phyloP scores from a whole-genome alignment of 2,329 filamentous ascomycete species.

The Cladosporium halotolerans region DNA sequence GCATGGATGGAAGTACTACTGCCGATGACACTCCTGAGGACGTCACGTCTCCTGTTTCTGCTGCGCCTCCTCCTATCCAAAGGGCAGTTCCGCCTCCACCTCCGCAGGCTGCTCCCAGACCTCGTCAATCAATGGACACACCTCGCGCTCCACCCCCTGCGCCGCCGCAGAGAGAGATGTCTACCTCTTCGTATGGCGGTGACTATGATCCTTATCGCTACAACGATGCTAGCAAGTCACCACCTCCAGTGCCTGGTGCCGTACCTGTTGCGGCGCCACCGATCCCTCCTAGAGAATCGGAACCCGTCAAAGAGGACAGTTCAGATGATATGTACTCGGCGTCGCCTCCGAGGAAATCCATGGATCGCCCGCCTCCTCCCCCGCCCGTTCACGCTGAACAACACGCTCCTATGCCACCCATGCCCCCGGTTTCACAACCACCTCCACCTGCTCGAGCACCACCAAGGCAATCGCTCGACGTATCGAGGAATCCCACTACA shows the following conservation, averaged over 20 bases:
- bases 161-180: slow-evolving; percentile 45
- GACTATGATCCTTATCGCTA: slow-evolving; percentile 65
- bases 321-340: slow-evolving; percentile 44
- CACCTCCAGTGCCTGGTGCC: slow-evolving; percentile 30
- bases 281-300: slow-evolving; percentile 25
- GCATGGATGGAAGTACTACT: slow-evolving; percentile 59
- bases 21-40: slow-evolving; percentile 46
- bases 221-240: slow-evolving; percentile 17
- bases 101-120: slow-evolving; percentile 42
- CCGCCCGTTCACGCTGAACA: slow-evolving; percentile 30
- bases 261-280: slow-evolving; percentile 29
- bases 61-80: slow-evolving; percentile 31
- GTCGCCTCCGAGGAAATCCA: slow-evolving; percentile 33
- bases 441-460: slow-evolving; percentile 43
- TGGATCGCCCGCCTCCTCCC: slow-evolving; percentile 30
- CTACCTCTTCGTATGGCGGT: slow-evolving; percentile 38
- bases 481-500: slow-evolving; percentile 46
- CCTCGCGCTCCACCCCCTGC: slow-evolving; percentile 65
- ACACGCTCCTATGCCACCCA: slow-evolving; percentile 10
- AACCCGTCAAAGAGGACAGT: slow-evolving; percentile 30
- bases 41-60: slow-evolving; percentile 35
- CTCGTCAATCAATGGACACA: slow-evolving; percentile 61
- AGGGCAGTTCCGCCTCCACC: slow-evolving; percentile 52
- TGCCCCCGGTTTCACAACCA: slow-evolving; percentile 22
- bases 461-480: slow-evolving; percentile 50